Evolutionary conservation across 495 filamentous ascomycete species (phyloP), one percentile per base, ranked within the genome.

Genomic region (Podospora pseudoanserina): DNA sequence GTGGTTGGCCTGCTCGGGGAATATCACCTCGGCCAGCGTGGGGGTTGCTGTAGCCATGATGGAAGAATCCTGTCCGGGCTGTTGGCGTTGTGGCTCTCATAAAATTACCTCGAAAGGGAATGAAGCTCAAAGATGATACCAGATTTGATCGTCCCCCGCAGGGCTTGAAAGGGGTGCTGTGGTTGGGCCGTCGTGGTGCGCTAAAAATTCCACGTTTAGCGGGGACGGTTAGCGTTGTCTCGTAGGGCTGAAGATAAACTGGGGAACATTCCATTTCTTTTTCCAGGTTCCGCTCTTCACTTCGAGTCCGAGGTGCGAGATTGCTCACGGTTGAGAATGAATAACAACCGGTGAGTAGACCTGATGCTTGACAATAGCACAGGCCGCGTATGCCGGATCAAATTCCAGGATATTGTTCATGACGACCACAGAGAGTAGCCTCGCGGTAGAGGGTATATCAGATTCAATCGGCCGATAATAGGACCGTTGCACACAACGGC

Each of bases 1-100:
- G 70, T 83, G 79, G 72, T 83, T 84, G 66, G 82, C 82, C 67
- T 84, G 81, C 13, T 77, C 71, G 9, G 83, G 80, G 70, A 86
- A 86, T 63, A 86, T 74, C 62, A 85, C 72, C 44, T 84, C 79
- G 13, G 80, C 77, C 13, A 80, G 71, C 20, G 73, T 75, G 3
- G 71, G 64, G 26, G 67, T 15, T 6, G 73, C 34, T 49, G 9
- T 6, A n/a, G 15, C 6, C n/a, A 27, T 20, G n/a, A 58, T 58
- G 54, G 23, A 23, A 23, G 23, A 23, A 23, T 23, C 54, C 18
- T n/a, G 54, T 5, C 20, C 20, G 34, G 15, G 9, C 54, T 57
- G 55, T 26, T 58, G 55, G 55, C 11, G n/a, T 58, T 2, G 55
- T 58, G 15, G 23, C 55, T 58, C 4, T 58, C 3, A 20, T 23